Evolutionary conservation across 306 rosid species (phyloP), one percentile per base, ranked within the genome.

Genomic region (Heteromeles arbutifolia): DNA sequence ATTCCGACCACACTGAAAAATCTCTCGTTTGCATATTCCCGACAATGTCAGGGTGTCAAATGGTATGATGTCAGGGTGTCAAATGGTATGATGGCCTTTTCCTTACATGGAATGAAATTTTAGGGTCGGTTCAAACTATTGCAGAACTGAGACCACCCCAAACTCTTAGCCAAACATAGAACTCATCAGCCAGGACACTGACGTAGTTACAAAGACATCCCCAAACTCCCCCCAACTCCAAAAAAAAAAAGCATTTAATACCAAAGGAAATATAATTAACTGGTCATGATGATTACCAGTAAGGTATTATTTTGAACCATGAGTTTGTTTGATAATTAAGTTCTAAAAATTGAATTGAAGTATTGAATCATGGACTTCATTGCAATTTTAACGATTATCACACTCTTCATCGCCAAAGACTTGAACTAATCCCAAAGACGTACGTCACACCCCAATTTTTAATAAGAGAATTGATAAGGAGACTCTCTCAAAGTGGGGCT

Each of bases 1-100:
- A 28, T 28, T 28, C 29, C 3, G 29, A 28, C 2, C 29, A 28
- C 29, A 28, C 2, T 28, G 29, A 28, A 2, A 28, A 28, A 28
- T 28, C 29, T 28, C 29, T 28, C 3, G 85, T 19, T 68, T 89
- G 93, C 89, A 91, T 91, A 97, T 93, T 93, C 97, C 97, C 91
- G 93, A 91, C 93, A 93, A 50, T 72, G 88, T 85, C 82, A 82
- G 87, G 85, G 85, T 73, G 84, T 79, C 85, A 87, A 91, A 86
- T 77, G 83, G 69, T 70, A 91, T 93, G 88, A 90, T 93, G 92
- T 84, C 74, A n/a, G n/a, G n/a, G n/a, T n/a, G n/a, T n/a, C n/a
- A n/a, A n/a, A n/a, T n/a, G n/a, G n/a, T n/a, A n/a, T n/a, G n/a
- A 11, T 84, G 1, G 1, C 28, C 28, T 26, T 73, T 88, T 86